Conservation (phyloP, 768 basidiomycete genomes). For the Mycena latifolia region DNA sequence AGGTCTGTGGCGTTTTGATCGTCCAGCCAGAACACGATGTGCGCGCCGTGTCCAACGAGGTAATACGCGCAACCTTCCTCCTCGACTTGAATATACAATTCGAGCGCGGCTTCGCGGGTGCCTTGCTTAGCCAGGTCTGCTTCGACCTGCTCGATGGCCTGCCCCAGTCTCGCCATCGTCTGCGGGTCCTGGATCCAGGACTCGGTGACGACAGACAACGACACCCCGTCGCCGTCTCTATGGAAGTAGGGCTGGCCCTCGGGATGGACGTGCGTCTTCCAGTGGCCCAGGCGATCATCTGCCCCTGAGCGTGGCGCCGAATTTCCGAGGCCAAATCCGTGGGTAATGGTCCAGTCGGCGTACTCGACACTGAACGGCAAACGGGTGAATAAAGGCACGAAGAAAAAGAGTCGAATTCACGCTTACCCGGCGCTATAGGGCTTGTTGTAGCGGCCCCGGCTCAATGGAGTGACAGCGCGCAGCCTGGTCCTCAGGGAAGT, state of each 20-base stretch:
- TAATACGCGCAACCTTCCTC: conserved; percentile 65
- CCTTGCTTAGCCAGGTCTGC: conserved; percentile 41
- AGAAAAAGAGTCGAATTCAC: too few relatives aligned
- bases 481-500: too few relatives aligned
- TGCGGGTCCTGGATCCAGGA: conserved; percentile 56
- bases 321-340: too few relatives aligned
- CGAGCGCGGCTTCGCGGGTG: conserved; percentile 49
- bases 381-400: too few relatives aligned
- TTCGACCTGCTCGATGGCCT: conserved; percentile 51
- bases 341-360: too few relatives aligned
- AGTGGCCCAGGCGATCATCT: conserved; percentile 46
- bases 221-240: conserved; percentile 35
- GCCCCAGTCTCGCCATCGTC: conserved; percentile 47
- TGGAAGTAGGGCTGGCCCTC: conserved; percentile 71
- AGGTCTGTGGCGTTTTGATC: conserved; percentile 53
- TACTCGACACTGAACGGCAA: too few relatives aligned
- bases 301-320: too few relatives aligned
- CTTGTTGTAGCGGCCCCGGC: too few relatives aligned
- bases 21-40: conserved; percentile 67
- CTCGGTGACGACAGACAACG: conserved; percentile 64
- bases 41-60: conserved; percentile 60
- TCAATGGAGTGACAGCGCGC: too few relatives aligned
- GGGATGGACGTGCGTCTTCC: conserved; percentile 64
- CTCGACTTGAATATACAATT: conserved; percentile 63
- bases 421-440: too few relatives aligned